Conservation (phyloP, 495 filamentous ascomycete species). For the Neurospora sp. region DNA sequence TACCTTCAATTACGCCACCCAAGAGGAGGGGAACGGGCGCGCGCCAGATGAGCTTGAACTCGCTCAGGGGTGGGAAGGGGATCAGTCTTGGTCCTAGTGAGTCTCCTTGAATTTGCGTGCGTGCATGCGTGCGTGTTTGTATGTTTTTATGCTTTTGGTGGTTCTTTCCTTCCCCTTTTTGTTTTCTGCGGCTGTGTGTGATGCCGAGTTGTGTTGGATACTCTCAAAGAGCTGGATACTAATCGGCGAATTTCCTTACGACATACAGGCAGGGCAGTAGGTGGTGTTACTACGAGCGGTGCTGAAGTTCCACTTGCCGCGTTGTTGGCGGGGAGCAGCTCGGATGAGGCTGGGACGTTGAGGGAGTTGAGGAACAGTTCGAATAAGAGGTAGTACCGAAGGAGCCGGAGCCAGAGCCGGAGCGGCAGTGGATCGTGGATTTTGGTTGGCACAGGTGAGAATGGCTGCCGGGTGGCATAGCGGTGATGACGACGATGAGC, state of each 20-base stretch:
- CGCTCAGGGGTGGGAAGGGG: slow-evolving; percentile 18
- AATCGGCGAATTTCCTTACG: not conserved
- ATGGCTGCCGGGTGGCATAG: not conserved
- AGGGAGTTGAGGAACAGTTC: not conserved
- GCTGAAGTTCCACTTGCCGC: not conserved
- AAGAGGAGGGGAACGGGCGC: slow-evolving; percentile 10
- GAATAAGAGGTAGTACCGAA: not conserved
- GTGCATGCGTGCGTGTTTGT: not conserved
- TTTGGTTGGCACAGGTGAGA: not conserved
- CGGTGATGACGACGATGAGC: not conserved
- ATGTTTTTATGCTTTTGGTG: not conserved
- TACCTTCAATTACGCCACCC: not conserved
- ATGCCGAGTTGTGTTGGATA: not conserved
- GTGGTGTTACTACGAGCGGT: slow-evolving; percentile 10
- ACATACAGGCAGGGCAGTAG: slow-evolving; percentile 9
- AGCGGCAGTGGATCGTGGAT: not conserved
- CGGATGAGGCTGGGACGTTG: slow-evolving; percentile 2
- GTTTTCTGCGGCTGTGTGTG: not conserved
- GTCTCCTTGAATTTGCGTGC: not conserved
- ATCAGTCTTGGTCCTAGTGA: slow-evolving; percentile 26
- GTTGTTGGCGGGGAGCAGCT: slow-evolving; percentile 4
- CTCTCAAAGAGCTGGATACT: not conserved
- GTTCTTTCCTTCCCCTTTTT: not conserved
- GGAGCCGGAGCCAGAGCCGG: not conserved
- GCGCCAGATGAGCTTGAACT: slow-evolving; percentile 15